Evolutionary conservation across 2,329 filamentous ascomycete species (phyloP).

Genomic region (Bipolaris victoriae): DNA sequence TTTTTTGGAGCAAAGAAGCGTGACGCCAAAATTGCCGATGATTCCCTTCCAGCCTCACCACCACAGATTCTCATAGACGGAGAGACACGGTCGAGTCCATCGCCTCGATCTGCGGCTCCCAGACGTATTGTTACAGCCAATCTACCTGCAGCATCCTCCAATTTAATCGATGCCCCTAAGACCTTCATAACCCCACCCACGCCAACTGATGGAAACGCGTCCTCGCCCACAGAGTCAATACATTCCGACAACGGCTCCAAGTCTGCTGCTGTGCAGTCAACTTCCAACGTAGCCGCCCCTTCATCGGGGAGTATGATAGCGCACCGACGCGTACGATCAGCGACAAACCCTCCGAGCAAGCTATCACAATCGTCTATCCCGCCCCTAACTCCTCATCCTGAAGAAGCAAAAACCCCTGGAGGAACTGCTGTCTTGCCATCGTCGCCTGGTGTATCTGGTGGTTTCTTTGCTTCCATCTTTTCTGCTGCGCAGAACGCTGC

Average conservation of each 20-base stretch:
- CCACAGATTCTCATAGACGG: conserved; percentile 39
- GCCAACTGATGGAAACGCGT: conserved; percentile 57
- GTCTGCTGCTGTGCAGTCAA: conserved; percentile 47
- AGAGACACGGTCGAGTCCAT: conserved; percentile 41
- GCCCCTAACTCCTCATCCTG: conserved; percentile 77
- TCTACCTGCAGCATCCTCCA: conserved; percentile 52
- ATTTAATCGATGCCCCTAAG: conserved; percentile 54
- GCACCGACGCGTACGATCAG: conserved; percentile 68
- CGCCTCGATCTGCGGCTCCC: conserved; percentile 33
- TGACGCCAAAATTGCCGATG: conserved; percentile 40
- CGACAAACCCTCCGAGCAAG: conserved; percentile 74
- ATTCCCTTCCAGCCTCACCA: conserved; percentile 36
- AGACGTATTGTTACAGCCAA: conserved; percentile 47
- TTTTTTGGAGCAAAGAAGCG: conserved; percentile 51
- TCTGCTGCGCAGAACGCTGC: conserved; percentile 93
- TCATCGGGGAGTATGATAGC: conserved; percentile 74
- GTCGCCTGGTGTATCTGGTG: conserved; percentile 53
- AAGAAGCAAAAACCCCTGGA: conserved; percentile 68
- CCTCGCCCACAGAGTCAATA: conserved; percentile 42
- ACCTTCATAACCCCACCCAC: conserved; percentile 70
- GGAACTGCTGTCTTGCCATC: conserved; percentile 58
- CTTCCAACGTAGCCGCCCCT: conserved; percentile 63
- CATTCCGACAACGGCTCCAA: conserved; percentile 32
- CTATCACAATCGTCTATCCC: conserved; percentile 72
- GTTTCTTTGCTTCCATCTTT: conserved; percentile 94